A percentile compares a stretch with the other conserved stretches of the same genome.
Conservation (phyloP, 1,284 basidiomycete genomes). For the Sporisorium reilianum region DNA sequence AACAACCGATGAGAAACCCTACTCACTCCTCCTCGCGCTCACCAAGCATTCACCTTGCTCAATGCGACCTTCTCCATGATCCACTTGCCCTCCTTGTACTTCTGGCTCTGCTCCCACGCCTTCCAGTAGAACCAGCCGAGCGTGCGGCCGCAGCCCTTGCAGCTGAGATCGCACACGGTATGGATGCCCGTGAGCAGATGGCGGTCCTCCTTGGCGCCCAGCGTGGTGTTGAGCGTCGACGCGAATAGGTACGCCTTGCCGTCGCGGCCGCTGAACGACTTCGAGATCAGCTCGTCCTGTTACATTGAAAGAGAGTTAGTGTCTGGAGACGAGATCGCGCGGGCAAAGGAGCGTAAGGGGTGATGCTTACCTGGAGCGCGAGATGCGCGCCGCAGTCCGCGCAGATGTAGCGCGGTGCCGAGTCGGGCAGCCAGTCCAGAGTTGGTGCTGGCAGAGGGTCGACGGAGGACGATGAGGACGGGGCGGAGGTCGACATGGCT, state of each 20-base stretch:
- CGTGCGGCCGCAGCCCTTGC: constrained; percentile 80
- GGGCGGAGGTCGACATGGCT: neutral
- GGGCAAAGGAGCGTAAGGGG: neutral
- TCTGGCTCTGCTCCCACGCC: constrained; percentile 81
- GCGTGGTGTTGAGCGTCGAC: constrained; percentile 79
- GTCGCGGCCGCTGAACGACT: constrained; percentile 84
- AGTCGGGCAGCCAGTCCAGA: constrained; percentile 28
- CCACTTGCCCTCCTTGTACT: constrained; percentile 84
- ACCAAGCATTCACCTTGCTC: constrained; percentile 84
- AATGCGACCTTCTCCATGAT: constrained; percentile 84
- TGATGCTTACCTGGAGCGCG: constrained; percentile 51
- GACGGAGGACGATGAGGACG: neutral
- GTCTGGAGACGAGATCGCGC: too few relatives aligned
- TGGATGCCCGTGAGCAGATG: constrained; percentile 83
- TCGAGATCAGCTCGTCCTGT: constrained; percentile 85
- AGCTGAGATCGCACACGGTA: constrained; percentile 81
- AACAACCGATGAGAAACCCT: too few relatives aligned
- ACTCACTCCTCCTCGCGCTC: too few relatives aligned
- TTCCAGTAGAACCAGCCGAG: constrained; percentile 87
- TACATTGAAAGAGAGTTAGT: too few relatives aligned
- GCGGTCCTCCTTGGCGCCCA: constrained; percentile 81
- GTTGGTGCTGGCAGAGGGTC: neutral
- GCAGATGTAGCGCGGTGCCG: constrained; percentile 56
- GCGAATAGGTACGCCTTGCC: constrained; percentile 85
- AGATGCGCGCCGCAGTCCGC: constrained; percentile 60